A percentile compares a stretch with the other conserved stretches of the same genome.
Conservation (phyloP, 108 stramenopile species). For the Fistulifera solaris region DNA sequence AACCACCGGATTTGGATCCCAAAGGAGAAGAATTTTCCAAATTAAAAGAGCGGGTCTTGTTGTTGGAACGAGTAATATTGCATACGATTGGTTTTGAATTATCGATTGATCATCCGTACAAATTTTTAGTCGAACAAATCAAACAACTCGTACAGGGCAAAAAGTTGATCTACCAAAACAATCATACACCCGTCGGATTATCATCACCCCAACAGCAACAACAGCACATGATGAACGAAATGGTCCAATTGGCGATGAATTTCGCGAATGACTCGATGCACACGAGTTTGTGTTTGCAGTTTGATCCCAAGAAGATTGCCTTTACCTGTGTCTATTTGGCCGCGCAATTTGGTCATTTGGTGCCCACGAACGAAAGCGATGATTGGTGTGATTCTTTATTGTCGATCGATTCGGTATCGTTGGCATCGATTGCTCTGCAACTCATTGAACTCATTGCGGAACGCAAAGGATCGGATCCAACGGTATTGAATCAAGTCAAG, state of each 20-base stretch:
- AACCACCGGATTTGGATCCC: constrained; percentile 23
- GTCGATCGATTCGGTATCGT: constrained; percentile 21
- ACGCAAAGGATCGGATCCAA: constrained; percentile 32
- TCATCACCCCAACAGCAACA: not conserved
- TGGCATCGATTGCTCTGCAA: constrained; percentile 38
- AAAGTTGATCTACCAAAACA: constrained; percentile 38
- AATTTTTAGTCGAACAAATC: constrained; percentile 61
- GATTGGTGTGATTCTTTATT: constrained; percentile 51
- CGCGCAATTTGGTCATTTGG: constrained; percentile 46
- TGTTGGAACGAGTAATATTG: constrained; percentile 79
- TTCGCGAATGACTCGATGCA: constrained; percentile 82
- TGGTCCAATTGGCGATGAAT: constrained; percentile 77
- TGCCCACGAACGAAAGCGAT: constrained; percentile 21
- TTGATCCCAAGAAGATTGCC: constrained; percentile 52
- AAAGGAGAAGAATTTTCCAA: constrained; percentile 68
- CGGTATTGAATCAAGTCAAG: constrained; percentile 30
- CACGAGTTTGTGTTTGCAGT: constrained; percentile 72
- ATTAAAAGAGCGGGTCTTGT: constrained; percentile 71
- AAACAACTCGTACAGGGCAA: constrained; percentile 38
- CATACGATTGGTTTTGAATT: constrained; percentile 87
- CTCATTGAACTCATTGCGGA: constrained; percentile 46
- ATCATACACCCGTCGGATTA: not conserved
- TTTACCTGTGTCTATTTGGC: constrained; percentile 61
- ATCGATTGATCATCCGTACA: constrained; percentile 79
- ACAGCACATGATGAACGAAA: constrained; percentile 49